Percentiles rank a stretch among this genome's conserved stretches.
Conservation (phyloP, 176 grass and related monocot genomes). For the Chloris gayana region DNA sequence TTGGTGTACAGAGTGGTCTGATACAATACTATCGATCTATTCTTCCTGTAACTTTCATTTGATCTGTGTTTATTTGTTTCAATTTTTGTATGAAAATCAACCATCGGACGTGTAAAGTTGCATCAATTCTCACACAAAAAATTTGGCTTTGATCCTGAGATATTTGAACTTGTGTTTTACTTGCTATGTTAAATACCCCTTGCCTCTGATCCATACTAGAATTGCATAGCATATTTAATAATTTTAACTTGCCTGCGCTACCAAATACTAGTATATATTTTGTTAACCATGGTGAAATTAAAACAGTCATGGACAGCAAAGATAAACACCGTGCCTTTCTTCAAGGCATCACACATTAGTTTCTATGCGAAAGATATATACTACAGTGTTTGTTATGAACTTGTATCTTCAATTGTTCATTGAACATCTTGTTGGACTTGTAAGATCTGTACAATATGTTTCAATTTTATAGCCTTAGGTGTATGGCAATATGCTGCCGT, state of each 20-base stretch:
- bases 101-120: neutral
- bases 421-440: neutral
- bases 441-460: neutral
- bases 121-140: neutral
- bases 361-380: neutral
- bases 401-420: neutral
- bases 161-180: neutral
- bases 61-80: slow-evolving; percentile 1
- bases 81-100: slow-evolving; percentile 12
- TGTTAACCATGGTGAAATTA: neutral
- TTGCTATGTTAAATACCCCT: neutral
- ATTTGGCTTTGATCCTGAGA: too few species aligned
- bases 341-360: neutral
- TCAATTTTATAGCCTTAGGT: neutral
- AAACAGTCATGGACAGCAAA: neutral
- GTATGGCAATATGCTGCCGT: neutral
- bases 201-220: slow-evolving; percentile 18
- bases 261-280: slow-evolving; percentile 22
- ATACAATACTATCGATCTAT: slow-evolving; percentile 13
- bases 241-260: neutral
- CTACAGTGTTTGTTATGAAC: neutral
- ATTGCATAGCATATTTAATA: neutral
- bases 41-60: slow-evolving; percentile 14
- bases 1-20: slow-evolving; percentile 28
- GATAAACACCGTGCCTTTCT: neutral